phyloP scores from a whole-genome alignment of 352 stramenopile species.

The Thalassiosira ordinaria region DNA sequence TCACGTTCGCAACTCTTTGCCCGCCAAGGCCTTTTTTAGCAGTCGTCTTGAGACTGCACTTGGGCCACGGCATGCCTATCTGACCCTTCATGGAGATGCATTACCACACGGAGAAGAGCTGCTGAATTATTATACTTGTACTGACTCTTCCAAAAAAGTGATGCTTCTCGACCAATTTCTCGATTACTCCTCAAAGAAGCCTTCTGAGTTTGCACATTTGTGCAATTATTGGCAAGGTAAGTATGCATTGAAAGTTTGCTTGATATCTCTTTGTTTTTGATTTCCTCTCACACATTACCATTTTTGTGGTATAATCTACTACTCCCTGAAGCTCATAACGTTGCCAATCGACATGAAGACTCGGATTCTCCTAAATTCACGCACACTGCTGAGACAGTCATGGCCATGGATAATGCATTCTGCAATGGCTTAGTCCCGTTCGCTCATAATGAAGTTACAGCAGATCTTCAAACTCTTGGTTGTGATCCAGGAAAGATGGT shows the following conservation, averaged over 20 bases:
- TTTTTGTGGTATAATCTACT: too few species aligned
- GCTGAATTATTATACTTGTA: constrained; percentile 9
- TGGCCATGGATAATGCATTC: constrained; percentile 74
- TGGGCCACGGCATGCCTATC: constrained; percentile 74
- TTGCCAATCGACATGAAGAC: constrained; percentile 12
- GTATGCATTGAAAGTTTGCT: too few species aligned
- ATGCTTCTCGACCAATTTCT: constrained; percentile 33
- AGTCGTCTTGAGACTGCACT: constrained; percentile 63
- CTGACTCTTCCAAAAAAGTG: background rate
- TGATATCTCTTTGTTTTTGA: too few species aligned
- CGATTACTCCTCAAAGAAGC: constrained; percentile 42
- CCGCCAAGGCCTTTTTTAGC: constrained; percentile 16
- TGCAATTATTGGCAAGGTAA: constrained; percentile 70
- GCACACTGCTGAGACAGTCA: constrained; percentile 68
- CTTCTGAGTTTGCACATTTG: constrained; percentile 66
- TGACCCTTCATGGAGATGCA: constrained; percentile 50
- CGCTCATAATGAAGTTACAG: constrained; percentile 61
- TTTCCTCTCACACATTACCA: too few species aligned
- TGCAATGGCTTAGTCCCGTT: constrained; percentile 61
- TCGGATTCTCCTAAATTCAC: background rate
- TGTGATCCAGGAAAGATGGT: constrained; percentile 60
- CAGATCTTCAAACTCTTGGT: constrained; percentile 58
- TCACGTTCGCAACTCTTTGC: constrained; percentile 1
- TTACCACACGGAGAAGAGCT: constrained; percentile 63
- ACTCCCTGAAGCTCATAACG: constrained; percentile 37